Evolutionary conservation across 2,329 filamentous ascomycete genomes (phyloP).

Genomic region (Fonsecaea nubica): DNA sequence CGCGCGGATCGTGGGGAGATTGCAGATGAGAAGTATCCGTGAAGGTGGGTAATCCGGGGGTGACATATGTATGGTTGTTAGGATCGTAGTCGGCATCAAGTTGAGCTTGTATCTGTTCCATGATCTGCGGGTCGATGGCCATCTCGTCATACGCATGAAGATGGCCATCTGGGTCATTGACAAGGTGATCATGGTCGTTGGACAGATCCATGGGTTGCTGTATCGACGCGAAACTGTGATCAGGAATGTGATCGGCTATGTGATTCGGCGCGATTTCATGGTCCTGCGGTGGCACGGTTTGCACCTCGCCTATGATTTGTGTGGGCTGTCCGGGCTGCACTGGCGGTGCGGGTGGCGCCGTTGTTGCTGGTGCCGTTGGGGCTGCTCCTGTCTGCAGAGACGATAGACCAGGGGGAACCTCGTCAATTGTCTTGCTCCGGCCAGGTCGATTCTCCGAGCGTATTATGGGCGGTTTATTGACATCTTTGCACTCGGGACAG

Average conservation of each 20-base stretch:
- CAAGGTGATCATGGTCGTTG: slow-evolving; percentile 46
- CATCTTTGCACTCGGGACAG: slow-evolving; percentile 86
- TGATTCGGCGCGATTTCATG: slow-evolving; percentile 24
- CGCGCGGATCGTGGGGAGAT: slow-evolving; percentile 35
- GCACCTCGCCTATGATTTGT: slow-evolving; percentile 21
- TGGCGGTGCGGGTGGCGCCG: neutral
- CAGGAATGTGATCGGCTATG: slow-evolving; percentile 31
- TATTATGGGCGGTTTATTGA: slow-evolving; percentile 62
- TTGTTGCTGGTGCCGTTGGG: neutral
- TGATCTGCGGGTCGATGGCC: slow-evolving; percentile 68
- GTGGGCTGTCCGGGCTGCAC: neutral
- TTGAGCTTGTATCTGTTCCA: slow-evolving; percentile 56
- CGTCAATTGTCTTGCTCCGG: slow-evolving; percentile 40
- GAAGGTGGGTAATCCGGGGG: slow-evolving; percentile 34
- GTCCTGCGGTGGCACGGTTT: slow-evolving; percentile 22
- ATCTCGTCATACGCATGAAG: slow-evolving; percentile 57
- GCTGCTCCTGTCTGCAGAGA: slow-evolving; percentile 13
- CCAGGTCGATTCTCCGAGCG: slow-evolving; percentile 41
- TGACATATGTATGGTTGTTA: slow-evolving; percentile 33
- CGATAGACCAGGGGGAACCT: slow-evolving; percentile 24
- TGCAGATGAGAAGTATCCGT: slow-evolving; percentile 35
- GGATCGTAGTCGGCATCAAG: slow-evolving; percentile 35
- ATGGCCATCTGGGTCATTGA: slow-evolving; percentile 43
- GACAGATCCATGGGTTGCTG: slow-evolving; percentile 37
- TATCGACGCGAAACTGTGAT: slow-evolving; percentile 34